Percentiles rank a stretch among this genome's conserved stretches.
phyloP scores from a whole-genome alignment of 768 basidiomycete genomes.

The Mycena epipterygia region DNA sequence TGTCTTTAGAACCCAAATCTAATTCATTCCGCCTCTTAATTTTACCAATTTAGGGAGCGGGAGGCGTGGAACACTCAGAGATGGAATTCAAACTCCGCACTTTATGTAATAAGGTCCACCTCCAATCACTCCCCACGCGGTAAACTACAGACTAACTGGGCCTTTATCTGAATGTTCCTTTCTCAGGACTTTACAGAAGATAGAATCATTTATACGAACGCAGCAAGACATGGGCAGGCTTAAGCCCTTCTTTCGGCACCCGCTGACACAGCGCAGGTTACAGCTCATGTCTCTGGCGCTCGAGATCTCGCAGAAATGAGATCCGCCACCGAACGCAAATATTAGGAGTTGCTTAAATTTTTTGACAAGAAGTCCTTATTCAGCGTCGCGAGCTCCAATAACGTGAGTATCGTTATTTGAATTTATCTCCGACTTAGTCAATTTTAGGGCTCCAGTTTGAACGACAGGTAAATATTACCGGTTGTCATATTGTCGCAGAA shows the following conservation, averaged over 20 bases:
- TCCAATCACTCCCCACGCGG: too few relatives aligned
- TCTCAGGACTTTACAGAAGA: slow-evolving; percentile 13
- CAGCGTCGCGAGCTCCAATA: neutral
- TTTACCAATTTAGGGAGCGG: too few relatives aligned
- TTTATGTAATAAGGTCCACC: too few relatives aligned
- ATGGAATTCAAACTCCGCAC: too few relatives aligned
- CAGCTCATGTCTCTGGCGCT: neutral
- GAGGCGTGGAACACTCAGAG: too few relatives aligned
- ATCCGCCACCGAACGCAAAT: neutral
- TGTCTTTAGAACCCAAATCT: too few relatives aligned
- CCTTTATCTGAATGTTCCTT: too few relatives aligned
- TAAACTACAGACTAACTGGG: too few relatives aligned
- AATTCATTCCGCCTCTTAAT: too few relatives aligned
- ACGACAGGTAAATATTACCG: neutral
- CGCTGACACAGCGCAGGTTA: neutral
- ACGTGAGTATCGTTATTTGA: too few relatives aligned
- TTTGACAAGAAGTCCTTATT: neutral
- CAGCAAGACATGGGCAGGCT: slow-evolving; percentile 3
- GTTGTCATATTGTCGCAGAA: too few relatives aligned
- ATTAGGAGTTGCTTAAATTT: neutral
- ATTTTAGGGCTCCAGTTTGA: neutral
- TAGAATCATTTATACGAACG: neutral
- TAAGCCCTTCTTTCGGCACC: neutral
- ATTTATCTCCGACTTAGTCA: neutral
- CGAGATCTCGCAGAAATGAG: neutral